Percentiles rank a stretch among this genome's conserved stretches.
Conservation (phyloP, 116 monocot genomes). For the Zostera marina region DNA sequence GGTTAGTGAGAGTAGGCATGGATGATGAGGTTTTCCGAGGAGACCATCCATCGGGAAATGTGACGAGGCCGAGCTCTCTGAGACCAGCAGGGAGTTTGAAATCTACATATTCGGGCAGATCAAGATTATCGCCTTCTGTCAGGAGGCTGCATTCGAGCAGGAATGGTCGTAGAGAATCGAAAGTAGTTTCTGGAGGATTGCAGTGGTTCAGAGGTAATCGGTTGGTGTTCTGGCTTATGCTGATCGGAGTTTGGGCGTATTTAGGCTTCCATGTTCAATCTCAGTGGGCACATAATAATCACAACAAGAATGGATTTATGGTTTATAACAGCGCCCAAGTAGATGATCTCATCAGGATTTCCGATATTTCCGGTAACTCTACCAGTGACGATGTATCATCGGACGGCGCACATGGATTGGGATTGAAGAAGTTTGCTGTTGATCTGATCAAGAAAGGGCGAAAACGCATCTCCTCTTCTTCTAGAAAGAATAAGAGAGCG, state of each 20-base stretch:
- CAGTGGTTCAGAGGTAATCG: conserved; percentile 57
- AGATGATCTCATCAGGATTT: conserved; percentile 4
- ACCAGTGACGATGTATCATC: conserved; percentile 4
- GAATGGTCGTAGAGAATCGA: conserved; percentile 39
- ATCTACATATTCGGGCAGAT: conserved; percentile 33
- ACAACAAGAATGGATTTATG: conserved; percentile 25
- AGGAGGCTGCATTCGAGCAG: conserved; percentile 28
- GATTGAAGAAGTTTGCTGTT: conserved; percentile 15
- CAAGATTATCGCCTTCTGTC: conserved; percentile 39
- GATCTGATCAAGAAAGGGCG: conserved; percentile 16
- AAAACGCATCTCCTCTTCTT: background rate
- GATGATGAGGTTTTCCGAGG: conserved; percentile 23
- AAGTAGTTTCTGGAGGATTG: conserved; percentile 4
- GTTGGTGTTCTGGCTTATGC: conserved; percentile 41
- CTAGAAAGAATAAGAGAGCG: conserved; percentile 19
- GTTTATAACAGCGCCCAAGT: conserved; percentile 24
- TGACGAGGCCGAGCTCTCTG: conserved; percentile 22
- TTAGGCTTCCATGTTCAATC: conserved; percentile 79
- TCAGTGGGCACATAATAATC: conserved; percentile 61
- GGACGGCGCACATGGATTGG: conserved; percentile 6
- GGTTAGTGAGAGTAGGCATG: conserved; percentile 18
- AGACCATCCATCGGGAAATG: conserved; percentile 20
- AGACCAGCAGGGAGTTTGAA: conserved; percentile 30
- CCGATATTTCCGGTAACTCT: conserved; percentile 4
- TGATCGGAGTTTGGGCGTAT: conserved; percentile 73